Evolutionary conservation across 768 basidiomycete species (phyloP).

Genomic region (Rhodotorula taiwanensis): DNA sequence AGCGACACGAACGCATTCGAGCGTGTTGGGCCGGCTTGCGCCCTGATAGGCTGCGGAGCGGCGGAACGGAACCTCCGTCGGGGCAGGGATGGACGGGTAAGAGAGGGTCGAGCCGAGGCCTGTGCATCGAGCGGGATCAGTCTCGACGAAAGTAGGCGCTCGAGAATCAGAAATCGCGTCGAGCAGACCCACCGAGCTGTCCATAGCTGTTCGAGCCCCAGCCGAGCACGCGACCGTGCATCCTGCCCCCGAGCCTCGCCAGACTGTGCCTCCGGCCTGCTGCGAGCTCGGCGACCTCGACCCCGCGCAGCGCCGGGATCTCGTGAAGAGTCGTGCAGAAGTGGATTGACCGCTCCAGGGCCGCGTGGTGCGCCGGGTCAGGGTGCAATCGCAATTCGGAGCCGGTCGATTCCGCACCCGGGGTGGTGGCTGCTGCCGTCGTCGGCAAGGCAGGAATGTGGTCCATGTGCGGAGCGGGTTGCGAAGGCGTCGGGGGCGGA

Average conservation of each 20-base stretch:
- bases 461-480: constrained; percentile 40
- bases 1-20: constrained; percentile 15
- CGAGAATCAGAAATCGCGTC: constrained; percentile 51
- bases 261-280: constrained; percentile 69
- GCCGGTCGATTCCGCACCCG: constrained; percentile 1
- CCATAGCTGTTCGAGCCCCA: constrained; percentile 85
- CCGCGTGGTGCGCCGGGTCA: constrained; percentile 38
- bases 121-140: neutral
- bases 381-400: constrained; percentile 29
- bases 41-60: constrained; percentile 38
- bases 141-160: neutral
- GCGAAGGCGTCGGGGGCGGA: neutral
- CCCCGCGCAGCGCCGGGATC: constrained; percentile 62
- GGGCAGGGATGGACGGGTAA: constrained; percentile 39
- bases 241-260: constrained; percentile 51
- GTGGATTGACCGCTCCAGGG: constrained; percentile 48
- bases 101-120: constrained; percentile 23
- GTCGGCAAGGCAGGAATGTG: constrained; percentile 32
- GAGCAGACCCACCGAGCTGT: constrained; percentile 80
- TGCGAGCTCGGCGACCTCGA: constrained; percentile 62
- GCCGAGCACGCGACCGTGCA: constrained; percentile 65
- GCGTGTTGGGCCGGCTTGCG: constrained; percentile 38
- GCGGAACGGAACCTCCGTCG: constrained; percentile 45
- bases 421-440: constrained; percentile 38
- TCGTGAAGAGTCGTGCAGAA: constrained; percentile 69